Conservation (phyloP, 2,329 filamentous ascomycete species). For the Aspergillus japonicus region DNA sequence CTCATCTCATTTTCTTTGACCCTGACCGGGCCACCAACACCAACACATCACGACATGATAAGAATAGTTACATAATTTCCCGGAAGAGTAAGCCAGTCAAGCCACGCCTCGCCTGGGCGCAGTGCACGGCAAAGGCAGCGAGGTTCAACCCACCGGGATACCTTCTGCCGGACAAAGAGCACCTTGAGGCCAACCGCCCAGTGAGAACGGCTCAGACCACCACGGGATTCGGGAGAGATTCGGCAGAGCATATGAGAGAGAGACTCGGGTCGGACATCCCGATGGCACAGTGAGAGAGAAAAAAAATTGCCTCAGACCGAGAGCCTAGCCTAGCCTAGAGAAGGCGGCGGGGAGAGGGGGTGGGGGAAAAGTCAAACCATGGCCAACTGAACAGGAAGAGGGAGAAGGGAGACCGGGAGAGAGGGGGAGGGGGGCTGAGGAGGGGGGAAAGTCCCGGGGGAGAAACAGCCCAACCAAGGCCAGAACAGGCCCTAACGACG, state of each 20-base stretch:
- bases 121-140: background rate
- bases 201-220: conserved; percentile 23
- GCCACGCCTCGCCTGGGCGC: background rate
- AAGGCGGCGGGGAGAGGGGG: conserved; percentile 4
- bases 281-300: conserved; percentile 6
- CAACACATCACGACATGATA: conserved; percentile 2
- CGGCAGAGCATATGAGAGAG: conserved; percentile 17
- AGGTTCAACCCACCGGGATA: background rate
- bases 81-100: conserved; percentile 1
- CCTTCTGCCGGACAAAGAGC: background rate
- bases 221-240: conserved; percentile 28
- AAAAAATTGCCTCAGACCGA: conserved; percentile 18
- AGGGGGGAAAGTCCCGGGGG: conserved; percentile 2
- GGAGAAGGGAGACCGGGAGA: background rate
- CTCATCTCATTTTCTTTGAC: background rate
- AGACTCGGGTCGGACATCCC: conserved; percentile 23
- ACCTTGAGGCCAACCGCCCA: conserved; percentile 2
- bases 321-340: background rate
- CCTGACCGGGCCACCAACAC: background rate
- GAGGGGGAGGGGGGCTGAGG: background rate
- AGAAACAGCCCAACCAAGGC: background rate
- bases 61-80: conserved; percentile 9
- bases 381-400: background rate
- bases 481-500: conserved; percentile 4
- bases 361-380: conserved; percentile 3